phyloP scores from a whole-genome alignment of 768 basidiomycete species.

The Lactarius vividus region DNA sequence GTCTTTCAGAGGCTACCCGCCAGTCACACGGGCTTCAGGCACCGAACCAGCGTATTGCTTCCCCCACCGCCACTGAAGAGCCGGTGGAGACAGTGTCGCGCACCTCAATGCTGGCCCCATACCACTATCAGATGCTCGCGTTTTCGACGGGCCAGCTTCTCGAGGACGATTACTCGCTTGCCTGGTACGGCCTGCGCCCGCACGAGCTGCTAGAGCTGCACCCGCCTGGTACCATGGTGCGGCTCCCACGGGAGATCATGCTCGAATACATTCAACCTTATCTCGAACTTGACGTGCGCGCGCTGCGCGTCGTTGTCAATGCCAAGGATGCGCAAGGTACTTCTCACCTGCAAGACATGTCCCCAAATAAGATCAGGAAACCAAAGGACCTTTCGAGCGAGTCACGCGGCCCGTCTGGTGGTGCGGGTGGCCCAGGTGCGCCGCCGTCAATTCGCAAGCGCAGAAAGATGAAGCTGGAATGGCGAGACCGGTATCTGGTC shows the following conservation, averaged over 20 bases:
- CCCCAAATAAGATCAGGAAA: conserved; percentile 17
- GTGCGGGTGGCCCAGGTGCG: neutral
- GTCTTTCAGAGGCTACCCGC: conserved; percentile 13
- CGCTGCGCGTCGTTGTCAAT: conserved; percentile 46
- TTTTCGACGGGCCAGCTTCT: conserved; percentile 70
- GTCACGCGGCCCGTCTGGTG: conserved; percentile 2
- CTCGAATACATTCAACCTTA: conserved; percentile 54
- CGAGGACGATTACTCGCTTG: conserved; percentile 57
- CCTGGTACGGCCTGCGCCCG: conserved; percentile 58
- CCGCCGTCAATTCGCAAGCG: conserved; percentile 26
- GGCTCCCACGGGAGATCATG: conserved; percentile 42
- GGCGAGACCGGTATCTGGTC: conserved; percentile 63
- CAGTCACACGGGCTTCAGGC: conserved; percentile 12
- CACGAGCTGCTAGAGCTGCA: conserved; percentile 74
- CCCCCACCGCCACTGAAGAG: neutral
- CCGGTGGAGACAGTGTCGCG: neutral
- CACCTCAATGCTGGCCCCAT: neutral
- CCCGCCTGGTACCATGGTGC: conserved; percentile 37
- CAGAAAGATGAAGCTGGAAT: conserved; percentile 47
- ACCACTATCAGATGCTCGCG: conserved; percentile 52
- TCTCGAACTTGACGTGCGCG: conserved; percentile 53
- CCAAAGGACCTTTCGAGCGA: conserved; percentile 22
- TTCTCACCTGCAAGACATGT: conserved; percentile 1
- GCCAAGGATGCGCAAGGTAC: conserved; percentile 24
- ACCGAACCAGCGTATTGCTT: neutral